Percentiles rank a stretch among this genome's conserved stretches.
These are phyloP conservation scores for Phytophthora tentaculata DNA, from an alignment of 352 stramenopile species.

Conservation along the genomic window DNA sequence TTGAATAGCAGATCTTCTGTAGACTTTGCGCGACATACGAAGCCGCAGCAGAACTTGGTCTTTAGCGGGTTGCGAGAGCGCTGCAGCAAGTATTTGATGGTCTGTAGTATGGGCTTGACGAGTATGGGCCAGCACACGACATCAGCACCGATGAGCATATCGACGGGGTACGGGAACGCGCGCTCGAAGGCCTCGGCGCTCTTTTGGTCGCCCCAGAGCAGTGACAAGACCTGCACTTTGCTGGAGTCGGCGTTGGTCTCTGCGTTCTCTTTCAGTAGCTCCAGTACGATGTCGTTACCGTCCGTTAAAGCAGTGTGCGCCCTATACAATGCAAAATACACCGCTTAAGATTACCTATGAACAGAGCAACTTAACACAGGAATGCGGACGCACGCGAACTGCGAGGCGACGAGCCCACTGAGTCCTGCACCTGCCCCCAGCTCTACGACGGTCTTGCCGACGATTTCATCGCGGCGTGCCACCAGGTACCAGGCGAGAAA, in stretches of 20 bases:
- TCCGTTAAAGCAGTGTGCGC: slow-evolving; percentile 65
- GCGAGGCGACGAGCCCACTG: slow-evolving; percentile 62
- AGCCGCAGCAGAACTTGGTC: slow-evolving; percentile 65
- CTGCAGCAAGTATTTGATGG: slow-evolving; percentile 69
- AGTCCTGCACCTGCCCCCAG: slow-evolving; percentile 60
- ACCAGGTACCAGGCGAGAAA: slow-evolving; percentile 62
- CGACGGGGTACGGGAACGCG: slow-evolving; percentile 52
- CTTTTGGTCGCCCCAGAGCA: slow-evolving; percentile 60
- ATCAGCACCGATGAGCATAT: slow-evolving; percentile 71
- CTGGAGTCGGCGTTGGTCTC: slow-evolving; percentile 32
- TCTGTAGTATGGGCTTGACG: slow-evolving; percentile 74
- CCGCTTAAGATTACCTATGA: slow-evolving; percentile 7
- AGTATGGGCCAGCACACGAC: slow-evolving; percentile 78
- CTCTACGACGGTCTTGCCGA: slow-evolving; percentile 58
- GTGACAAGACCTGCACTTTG: slow-evolving; percentile 45
- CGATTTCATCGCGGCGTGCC: slow-evolving; percentile 40
- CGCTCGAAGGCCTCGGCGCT: slow-evolving; percentile 52
- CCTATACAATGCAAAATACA: slow-evolving; percentile 30
- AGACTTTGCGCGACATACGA: slow-evolving; percentile 60
- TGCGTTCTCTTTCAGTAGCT: slow-evolving; percentile 59
- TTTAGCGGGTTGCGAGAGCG: slow-evolving; percentile 39
- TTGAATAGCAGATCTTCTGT: slow-evolving; percentile 65
- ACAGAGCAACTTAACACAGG: slow-evolving; percentile 5
- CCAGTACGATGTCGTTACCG: slow-evolving; percentile 73
- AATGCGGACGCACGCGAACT: slow-evolving; percentile 50